A percentile compares a stretch with the other conserved stretches of the same genome.
Evolutionary conservation across 2,329 filamentous ascomycete species (phyloP).

Genomic region (Apiospora rasikravindrae): DNA sequence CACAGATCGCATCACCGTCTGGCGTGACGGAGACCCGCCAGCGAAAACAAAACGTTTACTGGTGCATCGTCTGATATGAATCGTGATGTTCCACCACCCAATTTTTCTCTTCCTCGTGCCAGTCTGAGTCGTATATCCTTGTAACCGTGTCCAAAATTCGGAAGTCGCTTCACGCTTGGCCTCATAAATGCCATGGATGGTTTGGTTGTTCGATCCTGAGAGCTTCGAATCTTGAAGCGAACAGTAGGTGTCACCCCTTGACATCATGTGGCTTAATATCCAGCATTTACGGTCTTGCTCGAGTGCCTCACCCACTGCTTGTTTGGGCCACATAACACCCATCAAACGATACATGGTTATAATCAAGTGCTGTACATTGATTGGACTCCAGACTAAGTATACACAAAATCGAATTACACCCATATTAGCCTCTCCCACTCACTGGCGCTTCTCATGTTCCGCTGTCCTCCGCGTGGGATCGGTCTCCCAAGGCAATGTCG

Average conservation of each 20-base stretch:
- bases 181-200: too few species aligned
- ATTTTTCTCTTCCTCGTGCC: neutral
- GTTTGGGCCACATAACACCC: neutral
- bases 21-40: conserved; percentile 18
- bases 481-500: conserved; percentile 1
- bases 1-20: conserved; percentile 22
- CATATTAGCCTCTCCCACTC: neutral
- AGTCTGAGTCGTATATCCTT: neutral
- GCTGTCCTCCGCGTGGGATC: neutral
- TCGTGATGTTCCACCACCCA: neutral
- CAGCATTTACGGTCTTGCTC: neutral
- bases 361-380: neutral
- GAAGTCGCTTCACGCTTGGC: neutral
- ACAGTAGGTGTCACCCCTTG: neutral
- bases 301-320: neutral
- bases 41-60: neutral
- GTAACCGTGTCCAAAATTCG: neutral
- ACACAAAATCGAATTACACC: neutral
- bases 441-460: neutral
- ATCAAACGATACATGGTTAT: neutral
- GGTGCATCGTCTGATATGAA: conserved; percentile 4
- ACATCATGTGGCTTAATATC: neutral
- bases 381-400: neutral
- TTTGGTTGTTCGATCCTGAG: neutral
- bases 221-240: neutral